These are phyloP conservation scores for Cystobasidium tubakii DNA, from an alignment of 768 basidiomycete genomes.

Conservation along the genomic window DNA sequence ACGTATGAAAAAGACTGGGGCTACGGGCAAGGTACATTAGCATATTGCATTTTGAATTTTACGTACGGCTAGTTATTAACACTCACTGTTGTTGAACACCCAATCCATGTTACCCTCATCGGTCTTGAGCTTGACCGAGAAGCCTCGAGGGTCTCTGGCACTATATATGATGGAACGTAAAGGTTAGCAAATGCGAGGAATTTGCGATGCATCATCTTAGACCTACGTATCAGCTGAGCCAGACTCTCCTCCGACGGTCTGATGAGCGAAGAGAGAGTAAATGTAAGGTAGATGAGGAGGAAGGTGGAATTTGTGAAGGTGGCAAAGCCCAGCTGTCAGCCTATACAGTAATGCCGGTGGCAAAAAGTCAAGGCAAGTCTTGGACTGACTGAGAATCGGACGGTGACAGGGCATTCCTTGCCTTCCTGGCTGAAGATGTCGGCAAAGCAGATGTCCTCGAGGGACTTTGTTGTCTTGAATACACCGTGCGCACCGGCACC, in stretches of 20 bases:
- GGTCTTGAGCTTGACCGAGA: constrained; percentile 53
- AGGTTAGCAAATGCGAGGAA: too few relatives aligned
- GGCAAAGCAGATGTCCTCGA: constrained; percentile 51
- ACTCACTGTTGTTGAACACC: constrained; percentile 41
- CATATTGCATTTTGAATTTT: too few relatives aligned
- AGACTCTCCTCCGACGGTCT: constrained; percentile 54
- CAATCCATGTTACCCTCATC: constrained; percentile 53
- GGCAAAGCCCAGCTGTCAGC: background rate
- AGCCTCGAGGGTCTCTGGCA: constrained; percentile 52
- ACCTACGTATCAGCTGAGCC: constrained; percentile 50
- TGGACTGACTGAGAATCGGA: constrained; percentile 28
- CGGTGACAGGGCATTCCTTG: constrained; percentile 46
- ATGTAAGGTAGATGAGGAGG: constrained; percentile 48
- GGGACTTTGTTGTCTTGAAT: constrained; percentile 51
- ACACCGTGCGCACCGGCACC: constrained; percentile 59
- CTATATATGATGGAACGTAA: background rate
- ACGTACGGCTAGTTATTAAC: too few relatives aligned
- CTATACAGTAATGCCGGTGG: background rate
- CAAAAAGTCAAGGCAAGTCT: background rate
- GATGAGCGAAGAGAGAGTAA: too few relatives aligned
- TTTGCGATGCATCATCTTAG: background rate
- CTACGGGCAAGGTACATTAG: constrained; percentile 45
- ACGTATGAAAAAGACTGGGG: constrained; percentile 49
- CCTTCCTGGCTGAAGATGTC: constrained; percentile 50
- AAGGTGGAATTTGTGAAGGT: background rate